phyloP scores from a whole-genome alignment of 2,329 filamentous ascomycete species.

The Claviceps sorghi region DNA sequence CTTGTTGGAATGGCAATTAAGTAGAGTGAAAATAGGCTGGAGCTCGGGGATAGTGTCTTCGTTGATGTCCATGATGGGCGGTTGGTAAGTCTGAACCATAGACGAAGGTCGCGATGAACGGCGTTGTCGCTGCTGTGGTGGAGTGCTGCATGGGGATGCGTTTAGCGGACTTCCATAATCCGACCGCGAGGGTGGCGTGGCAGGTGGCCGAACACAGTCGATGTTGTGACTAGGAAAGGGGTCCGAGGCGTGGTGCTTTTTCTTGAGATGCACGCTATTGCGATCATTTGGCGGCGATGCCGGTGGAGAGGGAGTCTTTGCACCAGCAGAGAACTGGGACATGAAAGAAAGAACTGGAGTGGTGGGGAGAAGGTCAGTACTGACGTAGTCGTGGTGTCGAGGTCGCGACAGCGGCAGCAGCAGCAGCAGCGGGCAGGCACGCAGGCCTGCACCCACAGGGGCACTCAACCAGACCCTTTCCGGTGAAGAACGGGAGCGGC shows the following conservation, averaged over 20 bases:
- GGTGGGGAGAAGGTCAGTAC: constrained; percentile 5
- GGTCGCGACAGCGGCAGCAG: neutral
- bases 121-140: constrained; percentile 27
- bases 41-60: constrained; percentile 83
- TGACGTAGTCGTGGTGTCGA: neutral
- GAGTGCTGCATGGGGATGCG: constrained; percentile 27
- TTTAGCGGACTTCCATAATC: constrained; percentile 30
- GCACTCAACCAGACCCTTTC: neutral
- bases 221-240: constrained; percentile 23
- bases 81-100: constrained; percentile 74
- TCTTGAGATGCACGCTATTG: constrained; percentile 17
- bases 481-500: neutral
- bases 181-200: constrained; percentile 23
- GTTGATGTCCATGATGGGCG: constrained; percentile 71
- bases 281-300: constrained; percentile 28
- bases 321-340: constrained; percentile 54
- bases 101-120: constrained; percentile 59
- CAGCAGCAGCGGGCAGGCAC: neutral
- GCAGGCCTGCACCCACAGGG: neutral
- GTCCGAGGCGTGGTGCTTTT: constrained; percentile 14
- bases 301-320: constrained; percentile 30
- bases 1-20: constrained; percentile 93
- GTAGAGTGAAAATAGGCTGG: constrained; percentile 80
- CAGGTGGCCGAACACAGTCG: constrained; percentile 21
- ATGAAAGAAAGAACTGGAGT: constrained; percentile 71